Base-by-base conservation (phyloP, 2,329 filamentous ascomycete genomes). In the Ophiostoma sp. region DNA sequence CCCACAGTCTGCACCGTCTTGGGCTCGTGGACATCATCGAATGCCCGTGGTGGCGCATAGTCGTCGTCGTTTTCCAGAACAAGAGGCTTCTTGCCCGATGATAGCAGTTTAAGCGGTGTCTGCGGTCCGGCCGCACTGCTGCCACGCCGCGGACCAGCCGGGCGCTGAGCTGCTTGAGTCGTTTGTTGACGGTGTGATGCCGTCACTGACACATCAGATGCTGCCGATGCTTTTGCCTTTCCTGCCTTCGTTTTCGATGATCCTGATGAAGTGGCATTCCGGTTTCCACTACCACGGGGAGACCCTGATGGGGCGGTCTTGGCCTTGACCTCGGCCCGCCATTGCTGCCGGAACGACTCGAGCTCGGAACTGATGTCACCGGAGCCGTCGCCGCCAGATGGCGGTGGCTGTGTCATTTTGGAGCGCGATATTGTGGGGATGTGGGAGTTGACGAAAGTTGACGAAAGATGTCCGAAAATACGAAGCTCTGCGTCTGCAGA, bases 311-410 rank as follows among this genome's bases (percentile, higher is more conserved):
- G 55, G 0, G 71, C 39, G 71, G 81, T 79, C 75, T 79, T 85
- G 2, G 82, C 81, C 68, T 85, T 79, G 7, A 97, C 92, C 80
- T 98, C 95, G 77, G 93, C 91, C 74, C 90, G 89, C 95, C 95
- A 98, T 85, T 94, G 88, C 79, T 89, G 88, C 76, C 95, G 91
- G 83, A 98, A 98, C 63, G 88, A 91, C 82, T 97, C 93, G 74
- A 98, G 88, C 81, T 97, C 94, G 69, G 91, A 87, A 80, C 89
- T 87, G 66, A 87, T 81, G 72, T 85, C 69, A 17, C 52, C 45
- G 11, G 31, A 4, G 36, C 28, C 71, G 6, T n/a, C 22, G 45
- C 42, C 52, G 11, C 8, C 48, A 5, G 72, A 39, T 12, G 72
- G 42, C 17, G 48, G 33, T 22, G 74, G 57, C 36, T 71, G 73